Evolutionary conservation across 2,329 filamentous ascomycete genomes (phyloP).

Genomic region (Zymoseptoria pseudotritici): DNA sequence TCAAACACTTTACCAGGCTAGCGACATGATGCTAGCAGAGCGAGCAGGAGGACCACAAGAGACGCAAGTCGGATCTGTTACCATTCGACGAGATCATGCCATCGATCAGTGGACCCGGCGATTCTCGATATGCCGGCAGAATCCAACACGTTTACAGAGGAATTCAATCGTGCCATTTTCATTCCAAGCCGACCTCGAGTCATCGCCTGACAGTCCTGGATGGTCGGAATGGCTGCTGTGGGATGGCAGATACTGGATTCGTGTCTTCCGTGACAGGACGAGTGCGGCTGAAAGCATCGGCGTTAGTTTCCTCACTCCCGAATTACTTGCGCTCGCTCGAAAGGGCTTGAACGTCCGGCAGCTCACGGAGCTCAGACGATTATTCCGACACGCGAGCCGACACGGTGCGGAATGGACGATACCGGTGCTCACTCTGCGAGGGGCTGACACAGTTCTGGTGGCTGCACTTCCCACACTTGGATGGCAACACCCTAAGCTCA

Average conservation of each 20-base stretch:
- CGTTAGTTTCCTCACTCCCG: not conserved
- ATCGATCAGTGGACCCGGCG: not conserved
- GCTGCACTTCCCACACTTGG: conserved; percentile 6
- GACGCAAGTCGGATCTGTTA: not conserved
- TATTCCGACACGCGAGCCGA: not conserved
- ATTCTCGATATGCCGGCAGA: not conserved
- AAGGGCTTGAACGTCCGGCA: not conserved
- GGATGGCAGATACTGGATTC: conserved; percentile 52
- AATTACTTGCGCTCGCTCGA: not conserved
- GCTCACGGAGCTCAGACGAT: not conserved
- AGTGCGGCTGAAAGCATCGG: not conserved
- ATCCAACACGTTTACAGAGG: not conserved
- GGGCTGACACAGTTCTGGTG: not conserved
- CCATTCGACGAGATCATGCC: not conserved
- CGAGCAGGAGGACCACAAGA: not conserved
- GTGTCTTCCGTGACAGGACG: conserved; percentile 23
- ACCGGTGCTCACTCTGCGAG: not conserved
- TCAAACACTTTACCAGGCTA: conserved; percentile 36
- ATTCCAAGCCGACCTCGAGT: not conserved
- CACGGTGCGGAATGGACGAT: not conserved
- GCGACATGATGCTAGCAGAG: conserved; percentile 36
- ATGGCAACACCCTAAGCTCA: conserved; percentile 3
- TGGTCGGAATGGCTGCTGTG: conserved; percentile 38
- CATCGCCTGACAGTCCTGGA: not conserved
- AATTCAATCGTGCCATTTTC: not conserved